Base-by-base conservation (phyloP, 176 grass and related monocot genomes). In the Pharus latifolius region DNA sequence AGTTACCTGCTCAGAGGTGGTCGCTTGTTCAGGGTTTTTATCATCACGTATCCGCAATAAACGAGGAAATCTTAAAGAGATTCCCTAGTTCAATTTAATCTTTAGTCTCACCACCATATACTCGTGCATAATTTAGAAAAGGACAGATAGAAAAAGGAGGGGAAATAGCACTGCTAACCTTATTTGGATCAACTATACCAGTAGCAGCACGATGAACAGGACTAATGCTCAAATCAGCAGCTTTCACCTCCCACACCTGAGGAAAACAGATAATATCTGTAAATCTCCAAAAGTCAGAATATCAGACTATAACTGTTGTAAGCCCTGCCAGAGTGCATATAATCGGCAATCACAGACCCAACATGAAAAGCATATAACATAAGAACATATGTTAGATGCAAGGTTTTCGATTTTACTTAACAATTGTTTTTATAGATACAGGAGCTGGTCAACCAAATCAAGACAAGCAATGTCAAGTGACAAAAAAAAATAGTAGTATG, bases 161-260 rank as follows among this genome's bases (percentile, higher is more conserved):
- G 3, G 0, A 49, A 60, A 62, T 44, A 35, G 30, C 24, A 75
- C 18, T 48, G 82, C 81, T 38, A 59, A 98, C 95, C 84, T 94
- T 98, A 51, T 91, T 98, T 27, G 90, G 75, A 80, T 98, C 95
- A 10, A 98, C 87, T 72, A 78, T 90, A 46, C 95, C 95, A 62
- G 81, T 93, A 51, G 95, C 90, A 88, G 95, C 90, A 76, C 87
- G 90, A 74, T 98, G 95, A 63, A 98, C 95, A 68, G 90, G 95
- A 88, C 95, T 98, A 75, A 98, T 91, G 78, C 95, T 98, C 65
- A 98, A 81, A 89, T 98, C 95, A 46, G 95, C 95, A 75, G 95
- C 95, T 88, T 93, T 98, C 26, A 98, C 95, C 75, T 98, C 95
- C 95, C 95, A 98, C 29, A 98, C 95, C 95, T 98, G 63, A 71